Evolutionary conservation across 345 rosid genomes (phyloP), one percentile per base, ranked within the genome.

Genomic region (Salix exigua): DNA sequence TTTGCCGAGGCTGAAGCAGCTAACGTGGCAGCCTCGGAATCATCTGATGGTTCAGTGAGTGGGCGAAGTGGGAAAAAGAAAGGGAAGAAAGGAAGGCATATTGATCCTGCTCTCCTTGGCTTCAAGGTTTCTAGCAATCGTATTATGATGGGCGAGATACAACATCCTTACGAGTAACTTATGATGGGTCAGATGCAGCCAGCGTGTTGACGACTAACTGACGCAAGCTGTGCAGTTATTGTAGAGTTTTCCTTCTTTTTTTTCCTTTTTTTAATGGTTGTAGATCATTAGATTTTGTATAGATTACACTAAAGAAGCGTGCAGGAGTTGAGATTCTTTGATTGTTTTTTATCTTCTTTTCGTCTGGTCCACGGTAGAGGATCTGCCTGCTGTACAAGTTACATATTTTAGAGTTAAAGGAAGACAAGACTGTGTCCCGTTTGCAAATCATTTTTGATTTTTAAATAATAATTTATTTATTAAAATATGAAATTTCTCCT

Each of bases 81-180:
- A 80, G 98, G 96, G 68, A 94, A 94, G 87, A 92, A 89, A 77
- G 96, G 96, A 72, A 88, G 90, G 81, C 98, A 94, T 75, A 87
- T 92, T 1, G 96, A 94, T 84, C 98, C 92, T 1, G 88, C 97
- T 35, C 97, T 92, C 72, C 92, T 94, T 40, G 98, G 98, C 50
- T 94, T 94, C 79, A 94, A 92, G 74, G 97, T 94, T 30, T 80
- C 92, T 2, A 94, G 98, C 89, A 94, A 94, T 76, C 98, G 97
- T 14, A 91, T 94, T 23, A 87, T 94, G 88, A 94, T 92, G 97
- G 98, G 97, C 23, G 96, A 94, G 80, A 94, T 92, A 68, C 96
- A 91, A 63, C 83, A 83, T 31, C 85, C 91, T 0, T 25, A 85
- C 44, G 93, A 94, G 55, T 86, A 78, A 73, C 81, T 94, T 23